Conservation (phyloP, 2,329 filamentous ascomycete genomes). For the Colletotrichum incanum region DNA sequence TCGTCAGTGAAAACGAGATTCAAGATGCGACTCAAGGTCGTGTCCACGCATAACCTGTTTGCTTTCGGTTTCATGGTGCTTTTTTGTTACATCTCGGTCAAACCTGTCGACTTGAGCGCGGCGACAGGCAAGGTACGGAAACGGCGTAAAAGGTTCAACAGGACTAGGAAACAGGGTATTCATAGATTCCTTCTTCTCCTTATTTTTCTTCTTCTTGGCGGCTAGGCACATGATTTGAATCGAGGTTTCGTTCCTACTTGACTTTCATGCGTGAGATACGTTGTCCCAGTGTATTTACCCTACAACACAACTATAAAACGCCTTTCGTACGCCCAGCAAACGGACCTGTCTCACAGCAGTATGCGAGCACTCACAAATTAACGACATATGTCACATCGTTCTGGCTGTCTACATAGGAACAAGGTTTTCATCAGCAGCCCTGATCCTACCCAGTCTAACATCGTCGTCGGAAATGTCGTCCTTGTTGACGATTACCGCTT, state of each 20-base stretch:
- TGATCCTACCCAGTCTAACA: conserved; percentile 32
- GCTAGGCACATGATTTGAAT: conserved; percentile 15
- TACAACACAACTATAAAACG: neutral
- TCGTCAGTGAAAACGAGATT: conserved; percentile 70
- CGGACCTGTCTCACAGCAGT: too few species aligned
- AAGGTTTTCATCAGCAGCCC: conserved; percentile 28
- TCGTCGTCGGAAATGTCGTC: conserved; percentile 45
- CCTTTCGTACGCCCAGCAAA: too few species aligned
- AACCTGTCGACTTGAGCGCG: conserved; percentile 9
- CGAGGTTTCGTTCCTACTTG: neutral
- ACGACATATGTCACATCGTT: neutral
- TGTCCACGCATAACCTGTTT: conserved; percentile 49
- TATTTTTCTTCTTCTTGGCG: neutral
- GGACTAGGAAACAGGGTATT: conserved; percentile 29
- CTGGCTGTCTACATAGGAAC: neutral
- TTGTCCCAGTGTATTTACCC: neutral
- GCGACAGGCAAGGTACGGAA: conserved; percentile 10
- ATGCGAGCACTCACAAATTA: neutral
- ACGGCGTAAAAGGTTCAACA: conserved; percentile 38
- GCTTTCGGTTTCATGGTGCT: conserved; percentile 8
- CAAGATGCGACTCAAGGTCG: conserved; percentile 46
- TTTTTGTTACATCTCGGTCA: conserved; percentile 15
- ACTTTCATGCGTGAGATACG: neutral
- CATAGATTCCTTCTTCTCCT: conserved; percentile 21
- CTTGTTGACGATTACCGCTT: conserved; percentile 46